These are phyloP conservation scores for Geotrichum restrictum DNA, from an alignment of 1,139 yeast species.

Conservation along the genomic window DNA sequence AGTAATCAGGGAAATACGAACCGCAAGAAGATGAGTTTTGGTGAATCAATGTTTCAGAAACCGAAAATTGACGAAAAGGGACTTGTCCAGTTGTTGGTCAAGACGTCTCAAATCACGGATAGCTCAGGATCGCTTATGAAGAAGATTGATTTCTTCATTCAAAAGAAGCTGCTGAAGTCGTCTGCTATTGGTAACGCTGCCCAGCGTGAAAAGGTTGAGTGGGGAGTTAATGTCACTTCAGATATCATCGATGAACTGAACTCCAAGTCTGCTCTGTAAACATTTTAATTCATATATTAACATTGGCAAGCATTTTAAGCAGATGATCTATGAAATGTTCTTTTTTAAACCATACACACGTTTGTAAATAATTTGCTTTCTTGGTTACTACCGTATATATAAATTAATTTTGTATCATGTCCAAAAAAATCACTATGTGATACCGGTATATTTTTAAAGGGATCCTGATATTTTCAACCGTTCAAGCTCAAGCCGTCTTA, in stretches of 20 bases:
- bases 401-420: too few species aligned
- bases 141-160: slow-evolving; percentile 65
- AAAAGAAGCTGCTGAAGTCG: slow-evolving; percentile 44
- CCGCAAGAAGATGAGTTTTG: slow-evolving; percentile 29
- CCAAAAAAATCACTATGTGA: too few species aligned
- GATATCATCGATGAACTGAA: slow-evolving; percentile 52
- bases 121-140: slow-evolving; percentile 60
- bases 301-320: too few species aligned
- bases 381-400: too few species aligned
- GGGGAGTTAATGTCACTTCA: slow-evolving; percentile 61
- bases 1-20: slow-evolving; percentile 13
- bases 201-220: slow-evolving; percentile 58
- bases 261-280: slow-evolving; percentile 9
- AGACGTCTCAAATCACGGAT: slow-evolving; percentile 31
- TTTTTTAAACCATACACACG: neutral
- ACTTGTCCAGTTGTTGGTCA: slow-evolving; percentile 53
- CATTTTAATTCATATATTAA: slow-evolving; percentile 3
- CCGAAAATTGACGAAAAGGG: slow-evolving; percentile 49
- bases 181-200: slow-evolving; percentile 41
- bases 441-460: too few species aligned
- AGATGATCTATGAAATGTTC: neutral
- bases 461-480: slow-evolving; percentile 13
- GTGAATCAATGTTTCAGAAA: slow-evolving; percentile 24
- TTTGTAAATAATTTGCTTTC: neutral
- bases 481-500: slow-evolving; percentile 40